Conservation (phyloP, 306 rosid genomes). For the Malus sylvestris region DNA sequence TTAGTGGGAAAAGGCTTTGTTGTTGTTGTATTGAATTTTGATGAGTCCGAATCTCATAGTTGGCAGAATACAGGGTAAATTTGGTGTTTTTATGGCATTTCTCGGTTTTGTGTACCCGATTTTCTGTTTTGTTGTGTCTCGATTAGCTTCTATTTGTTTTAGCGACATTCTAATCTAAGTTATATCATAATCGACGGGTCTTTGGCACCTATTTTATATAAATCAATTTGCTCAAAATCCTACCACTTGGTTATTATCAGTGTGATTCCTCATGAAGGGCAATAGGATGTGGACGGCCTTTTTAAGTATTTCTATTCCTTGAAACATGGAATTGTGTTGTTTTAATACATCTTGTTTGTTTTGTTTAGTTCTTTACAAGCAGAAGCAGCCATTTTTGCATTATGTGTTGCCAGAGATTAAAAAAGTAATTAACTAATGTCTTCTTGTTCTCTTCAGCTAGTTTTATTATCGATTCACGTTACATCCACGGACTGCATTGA, state of each 20-base stretch:
- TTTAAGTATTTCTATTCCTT: constrained; percentile 39
- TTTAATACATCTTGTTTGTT: constrained; percentile 11
- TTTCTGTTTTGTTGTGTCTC: constrained; percentile 15
- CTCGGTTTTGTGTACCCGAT: not conserved
- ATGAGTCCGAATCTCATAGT: not conserved
- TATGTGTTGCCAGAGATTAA: constrained; percentile 27
- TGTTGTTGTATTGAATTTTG: not conserved
- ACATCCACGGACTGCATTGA: constrained; percentile 31
- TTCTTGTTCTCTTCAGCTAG: constrained; percentile 52
- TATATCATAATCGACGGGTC: not conserved
- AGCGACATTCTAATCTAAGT: not conserved
- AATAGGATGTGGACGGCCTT: constrained; percentile 24
- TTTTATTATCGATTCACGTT: constrained; percentile 18
- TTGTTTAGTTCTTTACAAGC: constrained; percentile 8
- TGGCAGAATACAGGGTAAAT: not conserved
- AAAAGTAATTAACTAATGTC: constrained; percentile 27
- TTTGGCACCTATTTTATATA: not conserved
- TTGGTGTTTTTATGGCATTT: not conserved
- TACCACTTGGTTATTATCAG: constrained; percentile 28
- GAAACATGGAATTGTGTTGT: constrained; percentile 33
- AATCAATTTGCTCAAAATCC: constrained; percentile 16
- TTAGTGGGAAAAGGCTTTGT: no score
- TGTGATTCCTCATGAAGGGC: constrained; percentile 33
- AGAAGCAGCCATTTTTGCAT: constrained; percentile 28
- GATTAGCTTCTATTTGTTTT: constrained; percentile 13